These are phyloP conservation scores for Globisporangium paroecandrum DNA, from an alignment of 352 stramenopile genomes.

Conservation along the genomic window DNA sequence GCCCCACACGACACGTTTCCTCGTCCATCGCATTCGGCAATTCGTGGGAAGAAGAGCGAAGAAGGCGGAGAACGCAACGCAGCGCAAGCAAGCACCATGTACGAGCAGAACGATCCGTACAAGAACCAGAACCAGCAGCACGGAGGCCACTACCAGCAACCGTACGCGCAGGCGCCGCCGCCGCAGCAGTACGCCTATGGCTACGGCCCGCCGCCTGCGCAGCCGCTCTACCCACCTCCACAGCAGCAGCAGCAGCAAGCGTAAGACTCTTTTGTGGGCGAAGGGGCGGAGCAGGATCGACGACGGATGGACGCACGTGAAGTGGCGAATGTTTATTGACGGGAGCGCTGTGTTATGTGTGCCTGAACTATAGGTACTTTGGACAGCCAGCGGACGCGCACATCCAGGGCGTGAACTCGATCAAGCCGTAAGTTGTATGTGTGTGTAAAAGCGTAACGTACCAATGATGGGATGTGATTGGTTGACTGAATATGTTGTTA, in stretches of 20 bases:
- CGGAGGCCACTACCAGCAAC: conserved; percentile 15
- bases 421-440: conserved; percentile 54
- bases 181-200: conserved; percentile 13
- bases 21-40: conserved; percentile 2
- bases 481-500: background rate
- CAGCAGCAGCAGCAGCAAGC: conserved; percentile 20
- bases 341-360: background rate
- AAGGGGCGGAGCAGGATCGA: background rate
- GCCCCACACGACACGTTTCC: background rate
- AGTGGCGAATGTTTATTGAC: background rate
- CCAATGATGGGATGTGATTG: background rate
- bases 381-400: conserved; percentile 26
- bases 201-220: conserved; percentile 11
- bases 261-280: background rate
- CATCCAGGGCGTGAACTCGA: conserved; percentile 51
- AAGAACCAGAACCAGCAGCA: conserved; percentile 25
- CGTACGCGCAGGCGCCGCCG: conserved; percentile 19
- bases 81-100: conserved; percentile 19
- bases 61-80: background rate
- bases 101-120: conserved; percentile 30
- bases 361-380: conserved; percentile 27
- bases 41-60: background rate
- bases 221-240: conserved; percentile 17
- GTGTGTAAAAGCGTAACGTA: conserved; percentile 3
- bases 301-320: background rate